Conservation (phyloP, 305 asterid species). For the Fraxinus platypoda region DNA sequence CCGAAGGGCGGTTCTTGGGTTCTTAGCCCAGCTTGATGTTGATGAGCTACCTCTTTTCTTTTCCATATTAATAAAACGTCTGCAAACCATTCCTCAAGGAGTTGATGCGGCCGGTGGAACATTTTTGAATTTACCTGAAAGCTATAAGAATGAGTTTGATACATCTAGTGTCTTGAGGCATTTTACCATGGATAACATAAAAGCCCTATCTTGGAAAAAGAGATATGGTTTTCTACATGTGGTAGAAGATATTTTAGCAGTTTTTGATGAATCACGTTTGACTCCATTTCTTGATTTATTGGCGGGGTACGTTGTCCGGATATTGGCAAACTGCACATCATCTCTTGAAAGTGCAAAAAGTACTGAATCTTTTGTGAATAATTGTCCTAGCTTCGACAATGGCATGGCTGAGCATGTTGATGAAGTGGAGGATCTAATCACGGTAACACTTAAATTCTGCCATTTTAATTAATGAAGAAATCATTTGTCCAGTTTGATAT, state of each 20-base stretch:
- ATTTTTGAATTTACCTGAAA: constrained; percentile 35
- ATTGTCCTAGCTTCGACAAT: constrained; percentile 28
- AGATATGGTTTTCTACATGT: constrained; percentile 81
- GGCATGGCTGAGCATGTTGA: constrained; percentile 37
- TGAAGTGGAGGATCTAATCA: constrained; percentile 37
- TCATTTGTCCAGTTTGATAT: not conserved
- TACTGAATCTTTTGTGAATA: constrained; percentile 28
- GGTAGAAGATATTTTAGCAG: constrained; percentile 70
- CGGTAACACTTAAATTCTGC: constrained; percentile 46
- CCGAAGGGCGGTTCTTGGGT: constrained; percentile 84
- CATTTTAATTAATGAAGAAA: constrained; percentile 9
- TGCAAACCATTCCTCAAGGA: constrained; percentile 44
- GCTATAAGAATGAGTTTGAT: constrained; percentile 35
- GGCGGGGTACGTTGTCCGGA: constrained; percentile 63
- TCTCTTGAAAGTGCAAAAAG: constrained; percentile 39
- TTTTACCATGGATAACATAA: constrained; percentile 53
- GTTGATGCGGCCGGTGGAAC: constrained; percentile 33
- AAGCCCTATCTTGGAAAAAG: constrained; percentile 73
- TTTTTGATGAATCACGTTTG: constrained; percentile 78
- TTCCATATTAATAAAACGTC: constrained; percentile 66
- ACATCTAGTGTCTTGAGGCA: constrained; percentile 51
- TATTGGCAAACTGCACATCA: constrained; percentile 68
- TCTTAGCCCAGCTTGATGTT: constrained; percentile 79
- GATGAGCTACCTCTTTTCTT: constrained; percentile 89
- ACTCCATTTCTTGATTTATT: constrained; percentile 73